A percentile compares a stretch with the other conserved stretches of the same genome.
Conservation (phyloP, 257 asterid species). For the Echites panduratus region DNA sequence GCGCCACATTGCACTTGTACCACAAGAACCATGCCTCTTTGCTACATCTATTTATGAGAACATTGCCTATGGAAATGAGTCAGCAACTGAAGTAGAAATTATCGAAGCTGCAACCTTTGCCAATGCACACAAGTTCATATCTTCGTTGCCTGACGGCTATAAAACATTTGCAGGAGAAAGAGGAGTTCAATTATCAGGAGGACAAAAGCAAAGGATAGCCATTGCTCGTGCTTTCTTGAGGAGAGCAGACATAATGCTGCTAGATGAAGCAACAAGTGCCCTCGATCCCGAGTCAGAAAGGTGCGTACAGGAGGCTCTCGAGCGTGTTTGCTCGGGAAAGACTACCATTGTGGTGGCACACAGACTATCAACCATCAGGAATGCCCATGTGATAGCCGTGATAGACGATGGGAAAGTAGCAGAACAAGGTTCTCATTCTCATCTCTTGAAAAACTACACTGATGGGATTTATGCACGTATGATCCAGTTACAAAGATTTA, state of each 20-base stretch:
- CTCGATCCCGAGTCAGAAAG: conserved; percentile 74
- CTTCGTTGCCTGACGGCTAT: conserved; percentile 49
- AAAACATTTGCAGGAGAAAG: conserved; percentile 65
- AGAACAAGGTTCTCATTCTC: conserved; percentile 82
- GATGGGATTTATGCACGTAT: conserved; percentile 76
- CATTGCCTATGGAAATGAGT: conserved; percentile 68
- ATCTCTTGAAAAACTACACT: conserved; percentile 53
- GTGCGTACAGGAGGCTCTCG: conserved; percentile 64
- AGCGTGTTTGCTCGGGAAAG: conserved; percentile 66
- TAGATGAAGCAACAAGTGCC: conserved; percentile 87
- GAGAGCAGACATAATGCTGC: conserved; percentile 61
- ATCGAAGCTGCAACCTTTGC: conserved; percentile 70
- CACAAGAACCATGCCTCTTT: conserved; percentile 83
- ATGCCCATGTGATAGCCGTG: conserved; percentile 69
- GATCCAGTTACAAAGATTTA: conserved; percentile 69
- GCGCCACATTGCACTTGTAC: conserved; percentile 65
- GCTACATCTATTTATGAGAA: conserved; percentile 68
- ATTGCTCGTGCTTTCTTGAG: conserved; percentile 68
- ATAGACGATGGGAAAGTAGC: conserved; percentile 86
- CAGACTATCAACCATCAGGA: conserved; percentile 62
- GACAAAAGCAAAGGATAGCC: conserved; percentile 83
- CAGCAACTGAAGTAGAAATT: conserved; percentile 63
- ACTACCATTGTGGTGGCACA: conserved; percentile 79
- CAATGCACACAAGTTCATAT: conserved; percentile 58
- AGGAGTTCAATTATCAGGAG: conserved; percentile 77